A percentile compares a stretch with the other conserved stretches of the same genome.
Evolutionary conservation across 1,284 basidiomycete genomes (phyloP).

Genomic region (Trichosporon sp.): DNA sequence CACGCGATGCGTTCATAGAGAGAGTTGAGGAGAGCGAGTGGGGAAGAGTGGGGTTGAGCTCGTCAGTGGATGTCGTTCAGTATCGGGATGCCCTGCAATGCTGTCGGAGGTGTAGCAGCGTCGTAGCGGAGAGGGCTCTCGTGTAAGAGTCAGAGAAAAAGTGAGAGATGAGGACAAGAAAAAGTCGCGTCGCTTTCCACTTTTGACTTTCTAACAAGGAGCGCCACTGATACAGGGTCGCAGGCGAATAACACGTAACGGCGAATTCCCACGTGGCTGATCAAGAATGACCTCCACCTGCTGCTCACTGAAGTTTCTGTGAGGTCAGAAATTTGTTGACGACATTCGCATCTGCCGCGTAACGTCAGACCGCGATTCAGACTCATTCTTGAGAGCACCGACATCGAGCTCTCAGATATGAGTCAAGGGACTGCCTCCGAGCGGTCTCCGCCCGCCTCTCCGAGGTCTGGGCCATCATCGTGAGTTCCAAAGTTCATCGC

Average conservation of each 20-base stretch:
- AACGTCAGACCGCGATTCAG: background rate
- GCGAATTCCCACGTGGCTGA: background rate
- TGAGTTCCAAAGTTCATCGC: background rate
- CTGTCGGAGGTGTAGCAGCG: background rate
- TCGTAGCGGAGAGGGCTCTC: background rate
- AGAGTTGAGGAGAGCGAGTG: background rate
- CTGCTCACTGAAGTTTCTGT: background rate
- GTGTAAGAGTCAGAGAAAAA: background rate
- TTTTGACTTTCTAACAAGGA: too few relatives aligned
- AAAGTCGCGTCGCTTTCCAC: too few relatives aligned
- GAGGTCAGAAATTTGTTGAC: constrained; percentile 12
- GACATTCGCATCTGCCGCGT: background rate
- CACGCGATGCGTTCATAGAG: constrained; percentile 27
- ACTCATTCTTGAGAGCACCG: background rate
- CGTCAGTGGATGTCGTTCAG: background rate
- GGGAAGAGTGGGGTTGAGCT: background rate
- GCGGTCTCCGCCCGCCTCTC: background rate
- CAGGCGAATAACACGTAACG: background rate
- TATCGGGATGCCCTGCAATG: background rate
- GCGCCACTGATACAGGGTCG: background rate
- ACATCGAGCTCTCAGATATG: constrained; percentile 1
- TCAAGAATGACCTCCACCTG: background rate
- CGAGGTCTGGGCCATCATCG: background rate
- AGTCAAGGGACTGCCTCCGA: constrained; percentile 3
- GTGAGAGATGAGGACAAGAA: background rate